phyloP scores from a whole-genome alignment of 345 rosid genomes.

The Durio zibethinus region DNA sequence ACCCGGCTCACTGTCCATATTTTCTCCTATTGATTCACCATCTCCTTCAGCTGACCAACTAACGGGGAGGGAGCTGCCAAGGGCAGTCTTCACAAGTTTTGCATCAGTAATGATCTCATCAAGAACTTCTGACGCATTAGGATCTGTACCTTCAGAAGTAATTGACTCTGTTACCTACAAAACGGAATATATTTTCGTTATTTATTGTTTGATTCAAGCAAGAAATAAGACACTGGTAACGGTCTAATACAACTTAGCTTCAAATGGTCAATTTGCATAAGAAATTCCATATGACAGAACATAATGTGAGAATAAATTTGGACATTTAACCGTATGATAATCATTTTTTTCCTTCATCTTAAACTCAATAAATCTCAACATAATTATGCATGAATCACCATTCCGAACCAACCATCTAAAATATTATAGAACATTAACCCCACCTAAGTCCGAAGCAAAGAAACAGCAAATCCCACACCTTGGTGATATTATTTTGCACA shows the following conservation, averaged over 20 bases:
- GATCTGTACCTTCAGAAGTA: constrained; percentile 29
- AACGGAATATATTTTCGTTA: background rate
- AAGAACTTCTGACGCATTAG: constrained; percentile 39
- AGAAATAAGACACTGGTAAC: background rate
- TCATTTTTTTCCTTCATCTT: background rate
- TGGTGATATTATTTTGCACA: background rate
- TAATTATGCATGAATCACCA: background rate
- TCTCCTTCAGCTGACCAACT: constrained; percentile 89
- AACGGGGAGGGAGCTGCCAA: constrained; percentile 77
- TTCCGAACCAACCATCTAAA: background rate
- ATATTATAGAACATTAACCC: background rate
- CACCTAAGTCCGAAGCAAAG: background rate
- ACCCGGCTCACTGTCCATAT: constrained; percentile 8
- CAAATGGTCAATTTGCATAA: background rate
- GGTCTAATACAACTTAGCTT: background rate
- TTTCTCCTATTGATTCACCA: constrained; percentile 34
- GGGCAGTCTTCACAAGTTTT: constrained; percentile 79
- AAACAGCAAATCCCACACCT: background rate
- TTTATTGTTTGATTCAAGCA: background rate
- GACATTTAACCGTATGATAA: background rate
- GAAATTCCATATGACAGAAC: constrained; percentile 3
- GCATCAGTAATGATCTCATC: constrained; percentile 65
- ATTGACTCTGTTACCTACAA: constrained; percentile 59
- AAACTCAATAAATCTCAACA: background rate
- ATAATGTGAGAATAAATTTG: background rate